Evolutionary conservation across 2,329 filamentous ascomycete species (phyloP), one percentile per base, ranked within the genome.

Genomic region (Plectosphaerella sp.): DNA sequence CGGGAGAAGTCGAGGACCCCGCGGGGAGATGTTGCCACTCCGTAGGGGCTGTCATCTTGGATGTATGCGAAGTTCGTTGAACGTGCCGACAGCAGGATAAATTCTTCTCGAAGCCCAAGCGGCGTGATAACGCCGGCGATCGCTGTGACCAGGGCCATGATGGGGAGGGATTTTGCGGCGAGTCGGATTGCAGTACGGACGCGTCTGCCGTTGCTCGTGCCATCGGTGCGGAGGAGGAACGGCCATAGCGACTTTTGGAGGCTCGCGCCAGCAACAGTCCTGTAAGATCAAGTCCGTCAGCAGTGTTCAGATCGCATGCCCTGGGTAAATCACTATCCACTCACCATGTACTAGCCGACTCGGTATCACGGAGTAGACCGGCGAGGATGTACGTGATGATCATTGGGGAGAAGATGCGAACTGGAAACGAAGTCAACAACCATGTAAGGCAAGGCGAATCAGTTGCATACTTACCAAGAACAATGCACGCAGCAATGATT

Each of bases 41-140:
- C 67, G 53, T 74, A 71, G 0, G 70, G 58, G 6, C 69, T 67
- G 0, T 51, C 48, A 47, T 76, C 74, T 10, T 54, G 47, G 4
- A 66, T 52, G 50, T 77, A 76, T 18, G 61, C 25, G 52, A 78
- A 77, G 8, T 58, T 28, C 0, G 59, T 46, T 1, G 54, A 22
- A 1, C 57, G 51, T 10, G 57, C 53, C 2, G 61, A 52, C 0
- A 50, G 49, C 1, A 60, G 60, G 1, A 61, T 62, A 35, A 75
- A 56, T 5, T 62, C 58, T n/a, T 77, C 68, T 46, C 72, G 72
- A 0, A 78, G 61, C 2, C 75, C 75, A 5, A 78, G 60, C 0
- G 75, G 75, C 0, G 74, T 77, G 3, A 76, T 61, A 5, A 77
- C 64, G n/a, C 72, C 68, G 2, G 75, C 67, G 14, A 76, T 52